Percentiles rank a stretch among this genome's conserved stretches.
phyloP scores from a whole-genome alignment of 305 asterid species.

The Andrographis paniculata region DNA sequence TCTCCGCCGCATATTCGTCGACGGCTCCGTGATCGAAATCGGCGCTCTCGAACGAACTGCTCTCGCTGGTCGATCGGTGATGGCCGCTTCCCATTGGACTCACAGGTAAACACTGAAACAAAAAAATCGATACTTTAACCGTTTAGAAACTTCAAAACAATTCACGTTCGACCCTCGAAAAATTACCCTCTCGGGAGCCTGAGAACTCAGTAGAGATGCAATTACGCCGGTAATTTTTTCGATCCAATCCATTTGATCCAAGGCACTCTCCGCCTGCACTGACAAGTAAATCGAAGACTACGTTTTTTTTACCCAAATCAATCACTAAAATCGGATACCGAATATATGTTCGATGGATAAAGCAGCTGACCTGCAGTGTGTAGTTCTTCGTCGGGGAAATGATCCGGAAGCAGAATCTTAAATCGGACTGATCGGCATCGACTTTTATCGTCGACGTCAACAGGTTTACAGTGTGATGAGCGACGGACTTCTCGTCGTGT shows the following conservation, averaged over 20 bases:
- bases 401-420: slow-evolving; percentile 97
- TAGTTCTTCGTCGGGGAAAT: slow-evolving; percentile 98
- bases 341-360: neutral
- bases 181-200: slow-evolving; percentile 91
- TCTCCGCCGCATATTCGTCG: slow-evolving; percentile 77
- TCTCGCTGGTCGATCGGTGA: slow-evolving; percentile 94
- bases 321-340: slow-evolving; percentile 15
- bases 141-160: slow-evolving; percentile 10
- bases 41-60: slow-evolving; percentile 90
- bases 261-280: slow-evolving; percentile 95
- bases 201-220: slow-evolving; percentile 94
- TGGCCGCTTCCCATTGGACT: slow-evolving; percentile 95
- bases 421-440: slow-evolving; percentile 98
- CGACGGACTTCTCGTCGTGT: slow-evolving; percentile 98
- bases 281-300: slow-evolving; percentile 27
- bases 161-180: neutral
- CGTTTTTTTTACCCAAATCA: slow-evolving; percentile 23
- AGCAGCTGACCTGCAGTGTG: slow-evolving; percentile 77
- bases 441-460: slow-evolving; percentile 98
- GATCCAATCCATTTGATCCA: slow-evolving; percentile 99
- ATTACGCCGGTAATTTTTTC: slow-evolving; percentile 99
- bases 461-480: slow-evolving; percentile 96
- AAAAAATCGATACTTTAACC: slow-evolving; percentile 13
- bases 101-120: slow-evolving; percentile 58
- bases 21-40: slow-evolving; percentile 81